Conservation (phyloP, 2,329 filamentous ascomycete genomes). For the Nemania serpens region DNA sequence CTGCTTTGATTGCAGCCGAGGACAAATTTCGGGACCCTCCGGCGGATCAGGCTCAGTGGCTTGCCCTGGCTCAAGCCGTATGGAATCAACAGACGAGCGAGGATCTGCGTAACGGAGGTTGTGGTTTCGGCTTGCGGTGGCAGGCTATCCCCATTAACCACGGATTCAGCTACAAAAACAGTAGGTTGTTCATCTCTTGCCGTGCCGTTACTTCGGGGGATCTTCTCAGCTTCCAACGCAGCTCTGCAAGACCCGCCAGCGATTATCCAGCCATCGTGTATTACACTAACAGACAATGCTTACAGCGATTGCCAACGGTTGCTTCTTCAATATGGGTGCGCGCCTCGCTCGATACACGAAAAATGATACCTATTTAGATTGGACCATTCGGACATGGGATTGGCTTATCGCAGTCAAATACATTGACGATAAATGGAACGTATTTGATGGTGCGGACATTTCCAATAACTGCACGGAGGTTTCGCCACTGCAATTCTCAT, state of each 20-base stretch:
- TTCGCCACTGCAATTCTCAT: constrained; percentile 55
- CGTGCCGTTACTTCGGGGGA: background rate
- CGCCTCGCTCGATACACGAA: constrained; percentile 67
- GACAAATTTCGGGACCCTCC: constrained; percentile 61
- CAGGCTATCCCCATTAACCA: constrained; percentile 66
- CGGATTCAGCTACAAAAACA: constrained; percentile 55
- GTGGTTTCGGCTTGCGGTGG: constrained; percentile 68
- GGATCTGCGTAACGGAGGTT: constrained; percentile 61
- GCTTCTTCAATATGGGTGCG: constrained; percentile 56
- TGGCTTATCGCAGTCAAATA: constrained; percentile 54
- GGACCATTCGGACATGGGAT: constrained; percentile 62
- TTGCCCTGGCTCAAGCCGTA: constrained; percentile 66
- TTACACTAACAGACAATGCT: constrained; percentile 7
- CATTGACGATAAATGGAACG: constrained; percentile 49
- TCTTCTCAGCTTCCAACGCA: background rate
- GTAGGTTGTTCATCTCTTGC: constrained; percentile 27
- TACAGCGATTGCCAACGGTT: constrained; percentile 51
- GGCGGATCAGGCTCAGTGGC: constrained; percentile 57
- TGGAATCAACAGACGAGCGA: constrained; percentile 63
- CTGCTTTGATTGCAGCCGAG: constrained; percentile 65
- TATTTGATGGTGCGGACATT: constrained; percentile 55
- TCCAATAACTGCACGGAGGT: constrained; percentile 49
- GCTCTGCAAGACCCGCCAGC: background rate
- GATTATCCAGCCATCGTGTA: background rate
- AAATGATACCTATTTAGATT: constrained; percentile 65